phyloP scores from a whole-genome alignment of 2,329 filamentous ascomycete genomes.

The Trichothecium roseum region DNA sequence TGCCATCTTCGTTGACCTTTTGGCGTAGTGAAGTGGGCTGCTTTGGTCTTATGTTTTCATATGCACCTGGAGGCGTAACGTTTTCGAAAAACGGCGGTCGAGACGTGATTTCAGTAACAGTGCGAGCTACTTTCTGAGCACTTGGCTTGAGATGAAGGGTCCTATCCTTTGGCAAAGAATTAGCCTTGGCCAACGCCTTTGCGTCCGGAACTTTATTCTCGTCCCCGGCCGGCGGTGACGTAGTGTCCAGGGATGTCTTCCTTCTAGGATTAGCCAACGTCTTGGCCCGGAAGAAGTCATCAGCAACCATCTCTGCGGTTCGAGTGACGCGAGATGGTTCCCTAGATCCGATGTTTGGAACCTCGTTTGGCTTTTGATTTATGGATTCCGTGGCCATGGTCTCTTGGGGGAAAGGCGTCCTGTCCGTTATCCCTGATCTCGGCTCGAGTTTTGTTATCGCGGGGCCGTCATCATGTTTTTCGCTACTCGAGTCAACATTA shows the following conservation, averaged over 20 bases:
- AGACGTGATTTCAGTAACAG: conserved; percentile 22
- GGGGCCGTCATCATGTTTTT: too few relatives aligned
- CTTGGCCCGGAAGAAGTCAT: too few relatives aligned
- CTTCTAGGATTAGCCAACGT: conserved; percentile 16
- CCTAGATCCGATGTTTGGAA: too few relatives aligned
- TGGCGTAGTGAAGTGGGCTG: neutral
- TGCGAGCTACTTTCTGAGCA: conserved; percentile 13
- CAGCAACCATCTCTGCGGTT: too few relatives aligned
- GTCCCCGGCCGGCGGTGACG: conserved; percentile 15
- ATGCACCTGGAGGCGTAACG: conserved; percentile 15
- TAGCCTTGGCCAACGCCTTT: too few relatives aligned
- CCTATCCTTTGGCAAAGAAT: conserved; percentile 5
- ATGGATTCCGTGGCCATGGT: too few relatives aligned
- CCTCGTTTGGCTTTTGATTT: too few relatives aligned
- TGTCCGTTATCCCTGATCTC: too few relatives aligned
- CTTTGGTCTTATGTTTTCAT: conserved; percentile 7
- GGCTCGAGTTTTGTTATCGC: too few relatives aligned
- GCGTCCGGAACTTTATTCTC: conserved; percentile 11
- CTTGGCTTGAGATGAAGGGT: conserved; percentile 17
- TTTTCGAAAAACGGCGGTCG: conserved; percentile 28
- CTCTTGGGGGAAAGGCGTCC: too few relatives aligned
- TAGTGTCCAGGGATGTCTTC: conserved; percentile 19
- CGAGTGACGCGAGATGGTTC: too few relatives aligned
- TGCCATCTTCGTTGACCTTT: neutral
- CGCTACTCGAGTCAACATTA: too few relatives aligned